Base-by-base conservation (phyloP, 1,139 yeast genomes). In the Hyphopichia burtonii region DNA sequence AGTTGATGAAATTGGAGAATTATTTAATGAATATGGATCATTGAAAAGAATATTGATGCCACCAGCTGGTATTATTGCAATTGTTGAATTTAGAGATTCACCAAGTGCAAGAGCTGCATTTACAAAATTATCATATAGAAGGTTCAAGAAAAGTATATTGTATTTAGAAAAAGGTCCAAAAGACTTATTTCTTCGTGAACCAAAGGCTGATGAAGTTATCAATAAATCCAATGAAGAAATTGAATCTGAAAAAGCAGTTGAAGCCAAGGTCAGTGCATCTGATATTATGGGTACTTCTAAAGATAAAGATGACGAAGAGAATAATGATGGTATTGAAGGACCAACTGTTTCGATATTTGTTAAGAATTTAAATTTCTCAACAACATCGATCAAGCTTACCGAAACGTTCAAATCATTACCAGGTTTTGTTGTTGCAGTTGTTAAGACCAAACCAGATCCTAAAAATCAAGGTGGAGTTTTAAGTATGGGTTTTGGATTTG, bases 401-500 rank as follows among this genome's bases (percentile, higher is more conserved):
- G 76, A 77, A 3, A 65, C 80, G 16, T 91, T 93, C 74, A 80
- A 80, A 48, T 66, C 83, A 3, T 70, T 88, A 42, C 79, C 80
- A 16, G 99, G 96, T 0, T 94, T 86, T 62, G 80, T 86, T 12
- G 76, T 84, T 41, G 96, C 96, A 1, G 82, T 84, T 28, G 86
- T 93, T 41, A 90, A 89, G 59, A 86, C 86, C 32, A 91, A 91
- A 59, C 91, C 97, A 2, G 96, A 93, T 64, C 81, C 96, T 37
- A 88, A 83, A 65, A 79, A 80, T 44, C 58, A 77, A 1, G 85
- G 84, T 8, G 74, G 78, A 44, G 68, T 74, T 15, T 74, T 83
- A 47, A 88, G 96, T 55, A 93, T 93, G 99, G 99, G 99, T 28
- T 93, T 90, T 58, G 99, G 99, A 1, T 93, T 36, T 65, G 96